A percentile compares a stretch with the other conserved stretches of the same genome.
Evolutionary conservation across 163 green algal genomes (phyloP).

Genomic region (Picocystis sp.): DNA sequence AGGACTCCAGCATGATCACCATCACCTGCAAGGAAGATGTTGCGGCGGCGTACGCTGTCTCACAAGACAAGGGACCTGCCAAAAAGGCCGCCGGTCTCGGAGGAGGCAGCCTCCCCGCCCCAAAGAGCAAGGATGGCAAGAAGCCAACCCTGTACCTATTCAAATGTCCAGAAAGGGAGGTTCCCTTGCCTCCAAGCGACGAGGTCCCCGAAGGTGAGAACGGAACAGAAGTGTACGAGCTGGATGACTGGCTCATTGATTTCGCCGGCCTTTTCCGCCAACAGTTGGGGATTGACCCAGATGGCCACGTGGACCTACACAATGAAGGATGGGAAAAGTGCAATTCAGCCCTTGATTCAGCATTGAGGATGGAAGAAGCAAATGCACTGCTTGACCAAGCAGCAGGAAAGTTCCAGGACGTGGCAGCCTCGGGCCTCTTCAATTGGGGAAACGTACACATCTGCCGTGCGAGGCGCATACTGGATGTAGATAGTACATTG

Average conservation of each 20-base stretch:
- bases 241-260: conserved; percentile 66
- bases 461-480: conserved; percentile 19
- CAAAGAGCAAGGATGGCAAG: conserved; percentile 23
- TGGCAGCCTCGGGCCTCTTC: conserved; percentile 23
- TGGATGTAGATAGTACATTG: conserved; percentile 32
- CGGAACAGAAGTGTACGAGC: conserved; percentile 26
- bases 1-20: conserved; percentile 57
- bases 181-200: conserved; percentile 7
- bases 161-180: conserved; percentile 1
- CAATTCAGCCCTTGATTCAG: conserved; percentile 33
- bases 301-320: conserved; percentile 50
- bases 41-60: conserved; percentile 31
- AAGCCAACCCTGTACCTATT: background rate
- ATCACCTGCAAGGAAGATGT: conserved; percentile 51
- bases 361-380: conserved; percentile 35
- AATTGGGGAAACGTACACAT: conserved; percentile 42
- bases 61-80: background rate
- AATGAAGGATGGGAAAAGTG: conserved; percentile 28
- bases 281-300: conserved; percentile 45
- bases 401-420: conserved; percentile 56
- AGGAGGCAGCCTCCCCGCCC: conserved; percentile 33
- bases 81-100: conserved; percentile 18
- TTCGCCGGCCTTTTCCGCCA: conserved; percentile 62
- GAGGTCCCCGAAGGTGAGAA: conserved; percentile 26
- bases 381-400: conserved; percentile 52